Conservation (phyloP, 306 rosid genomes). For the Heteromeles arbutifolia region DNA sequence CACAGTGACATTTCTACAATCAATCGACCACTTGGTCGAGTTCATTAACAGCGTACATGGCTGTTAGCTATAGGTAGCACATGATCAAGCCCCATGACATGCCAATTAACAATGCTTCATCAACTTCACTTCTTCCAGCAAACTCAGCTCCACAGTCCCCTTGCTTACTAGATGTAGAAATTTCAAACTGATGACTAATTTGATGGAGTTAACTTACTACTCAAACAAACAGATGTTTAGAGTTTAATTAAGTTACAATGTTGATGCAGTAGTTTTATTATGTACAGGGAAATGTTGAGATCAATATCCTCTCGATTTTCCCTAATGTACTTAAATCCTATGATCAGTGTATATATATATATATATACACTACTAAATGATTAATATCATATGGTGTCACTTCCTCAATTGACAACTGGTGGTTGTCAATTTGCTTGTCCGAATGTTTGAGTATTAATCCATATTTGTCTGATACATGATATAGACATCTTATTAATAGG, state of each 20-base stretch:
- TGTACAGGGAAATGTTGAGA: conserved; percentile 48
- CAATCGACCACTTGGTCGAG: conserved; percentile 25
- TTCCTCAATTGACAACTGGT: conserved; percentile 56
- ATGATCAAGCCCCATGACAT: background rate
- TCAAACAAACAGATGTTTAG: conserved; percentile 12
- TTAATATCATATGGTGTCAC: conserved; percentile 19
- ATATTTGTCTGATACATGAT: background rate
- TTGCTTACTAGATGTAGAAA: background rate
- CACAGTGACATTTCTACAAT: conserved; percentile 10
- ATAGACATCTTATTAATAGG: background rate
- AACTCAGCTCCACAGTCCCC: conserved; percentile 4
- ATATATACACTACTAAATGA: background rate
- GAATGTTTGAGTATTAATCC: conserved; percentile 6
- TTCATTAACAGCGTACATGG: conserved; percentile 36
- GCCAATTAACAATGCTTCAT: conserved; percentile 2
- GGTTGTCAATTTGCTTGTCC: conserved; percentile 51
- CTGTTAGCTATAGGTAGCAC: conserved; percentile 14
- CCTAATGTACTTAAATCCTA: conserved; percentile 2
- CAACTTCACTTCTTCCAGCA: background rate
- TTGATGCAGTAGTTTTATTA: conserved; percentile 31
- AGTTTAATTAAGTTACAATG: conserved; percentile 29
- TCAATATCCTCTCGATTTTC: background rate
- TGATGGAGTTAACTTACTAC: conserved; percentile 18
- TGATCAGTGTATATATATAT: background rate
- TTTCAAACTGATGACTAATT: background rate